Evolutionary conservation across 805 yeast genomes (phyloP), one percentile per base, ranked within the genome.

Genomic region (Candida tammaniensis): DNA sequence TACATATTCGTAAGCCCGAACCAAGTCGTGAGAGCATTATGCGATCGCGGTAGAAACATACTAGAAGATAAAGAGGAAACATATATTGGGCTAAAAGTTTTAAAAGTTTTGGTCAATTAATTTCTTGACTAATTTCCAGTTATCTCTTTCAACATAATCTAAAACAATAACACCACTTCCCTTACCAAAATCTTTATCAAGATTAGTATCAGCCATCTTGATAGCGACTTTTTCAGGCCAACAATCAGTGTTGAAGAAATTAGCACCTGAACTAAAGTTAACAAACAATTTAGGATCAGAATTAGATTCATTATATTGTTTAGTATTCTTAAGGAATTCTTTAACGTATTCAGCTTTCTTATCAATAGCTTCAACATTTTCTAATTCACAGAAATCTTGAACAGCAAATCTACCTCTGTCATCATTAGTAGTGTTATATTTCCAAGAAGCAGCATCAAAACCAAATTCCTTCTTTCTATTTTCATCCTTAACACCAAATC

Each of bases 351-450:
- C 58, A 13, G 75, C 68, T 54, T 84, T 84, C 47, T 68, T 74
- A 12, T 66, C 54, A 38, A 82, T 70, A 46, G 77, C 86, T 6
- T 62, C 65, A 7, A 60, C 66, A 24, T 59, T 54, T 39, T 68
- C 63, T 38, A 84, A 65, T 52, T 81, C 88, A 59, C 85, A 80
- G 63, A 69, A 82, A 56, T 84, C 93, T 58, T 84, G 93, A 12
- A 83, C 85, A 16, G 72, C 75, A 48, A 80, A 64, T 3, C 49
- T 22, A 8, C 83, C 84, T 34, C 82, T 63, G 51, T 80, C 86
- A 48, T 80, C 86, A 40, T 75, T 75, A 7, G 76, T 67, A 42
- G 82, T 71, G 56, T 82, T 80, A 59, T 80, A 79, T 20, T 57
- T 46, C 89, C 91, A 84, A 40, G 70, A 60, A 3, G 77, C 57